Conservation (phyloP, 2,329 filamentous ascomycete species). For the Zelopaecilomyces penicillatus region DNA sequence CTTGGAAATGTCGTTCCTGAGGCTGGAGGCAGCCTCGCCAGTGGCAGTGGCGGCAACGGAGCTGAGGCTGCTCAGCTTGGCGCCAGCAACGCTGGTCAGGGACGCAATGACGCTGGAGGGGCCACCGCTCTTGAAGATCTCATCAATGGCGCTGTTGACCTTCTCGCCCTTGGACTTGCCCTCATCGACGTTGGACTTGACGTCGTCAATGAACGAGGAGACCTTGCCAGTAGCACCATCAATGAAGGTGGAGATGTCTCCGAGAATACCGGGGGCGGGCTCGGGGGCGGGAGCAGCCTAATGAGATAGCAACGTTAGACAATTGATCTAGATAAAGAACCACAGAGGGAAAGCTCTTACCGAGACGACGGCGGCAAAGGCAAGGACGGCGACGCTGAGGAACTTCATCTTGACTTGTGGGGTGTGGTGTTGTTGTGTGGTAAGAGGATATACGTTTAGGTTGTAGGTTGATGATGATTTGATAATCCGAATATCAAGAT, state of each 20-base stretch:
- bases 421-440: background rate
- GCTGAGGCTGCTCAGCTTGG: slow-evolving; percentile 16
- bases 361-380: slow-evolving; percentile 23
- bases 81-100: slow-evolving; percentile 15
- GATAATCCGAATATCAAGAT: background rate
- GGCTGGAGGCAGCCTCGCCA: slow-evolving; percentile 14
- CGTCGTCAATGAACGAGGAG: slow-evolving; percentile 2
- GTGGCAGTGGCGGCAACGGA: slow-evolving; percentile 14
- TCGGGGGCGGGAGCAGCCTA: slow-evolving; percentile 9
- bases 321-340: too few species aligned
- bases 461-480: background rate
- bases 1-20: slow-evolving; percentile 16
- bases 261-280: slow-evolving; percentile 8
- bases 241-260: slow-evolving; percentile 9
- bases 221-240: slow-evolving; percentile 3
- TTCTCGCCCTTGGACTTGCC: slow-evolving; percentile 8
- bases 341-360: slow-evolving; percentile 13
- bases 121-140: slow-evolving; percentile 3
- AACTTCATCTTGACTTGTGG: slow-evolving; percentile 28
- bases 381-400: slow-evolving; percentile 23
- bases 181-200: slow-evolving; percentile 3
- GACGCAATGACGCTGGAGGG: slow-evolving; percentile 7
- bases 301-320: background rate
- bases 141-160: slow-evolving; percentile 4
- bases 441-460: background rate